These are phyloP conservation scores for Cordyceps fumosorosea DNA, from an alignment of 2,329 filamentous ascomycete genomes.

Conservation along the genomic window DNA sequence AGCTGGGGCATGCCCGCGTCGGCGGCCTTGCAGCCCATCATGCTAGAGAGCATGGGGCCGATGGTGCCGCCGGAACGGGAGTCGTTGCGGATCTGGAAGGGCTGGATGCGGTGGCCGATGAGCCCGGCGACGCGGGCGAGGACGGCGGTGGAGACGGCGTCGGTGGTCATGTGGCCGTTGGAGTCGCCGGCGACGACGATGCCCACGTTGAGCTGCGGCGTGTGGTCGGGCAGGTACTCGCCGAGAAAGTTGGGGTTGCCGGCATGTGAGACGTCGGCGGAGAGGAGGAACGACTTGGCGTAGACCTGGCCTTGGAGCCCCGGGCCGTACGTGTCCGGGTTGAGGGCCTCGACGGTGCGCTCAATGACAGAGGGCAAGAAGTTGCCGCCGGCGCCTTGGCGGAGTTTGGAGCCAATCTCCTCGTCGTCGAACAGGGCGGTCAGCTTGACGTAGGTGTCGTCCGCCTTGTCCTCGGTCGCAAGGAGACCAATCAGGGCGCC, in stretches of 20 bases:
- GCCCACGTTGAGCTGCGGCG: slow-evolving; percentile 83
- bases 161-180: slow-evolving; percentile 95
- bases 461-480: slow-evolving; percentile 50
- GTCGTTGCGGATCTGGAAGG: slow-evolving; percentile 95
- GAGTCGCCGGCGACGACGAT: slow-evolving; percentile 73
- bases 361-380: slow-evolving; percentile 78
- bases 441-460: slow-evolving; percentile 71
- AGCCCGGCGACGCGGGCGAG: slow-evolving; percentile 73
- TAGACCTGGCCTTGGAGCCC: slow-evolving; percentile 73
- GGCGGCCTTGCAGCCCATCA: slow-evolving; percentile 73
- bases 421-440: slow-evolving; percentile 96
- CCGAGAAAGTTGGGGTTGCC: slow-evolving; percentile 89
- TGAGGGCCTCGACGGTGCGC: slow-evolving; percentile 66
- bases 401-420: slow-evolving; percentile 85
- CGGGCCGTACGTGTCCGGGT: slow-evolving; percentile 47
- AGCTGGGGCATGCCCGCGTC: slow-evolving; percentile 88
- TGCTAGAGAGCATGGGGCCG: slow-evolving; percentile 79
- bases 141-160: slow-evolving; percentile 76
- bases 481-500: slow-evolving; percentile 80
- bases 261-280: slow-evolving; percentile 88
- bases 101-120: slow-evolving; percentile 64
- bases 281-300: slow-evolving; percentile 86
- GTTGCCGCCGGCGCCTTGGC: slow-evolving; percentile 85
- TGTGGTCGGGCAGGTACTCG: slow-evolving; percentile 77
- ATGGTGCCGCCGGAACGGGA: slow-evolving; percentile 84